phyloP scores from a whole-genome alignment of 805 yeast genomes.

The Jamesozyma piceae region DNA sequence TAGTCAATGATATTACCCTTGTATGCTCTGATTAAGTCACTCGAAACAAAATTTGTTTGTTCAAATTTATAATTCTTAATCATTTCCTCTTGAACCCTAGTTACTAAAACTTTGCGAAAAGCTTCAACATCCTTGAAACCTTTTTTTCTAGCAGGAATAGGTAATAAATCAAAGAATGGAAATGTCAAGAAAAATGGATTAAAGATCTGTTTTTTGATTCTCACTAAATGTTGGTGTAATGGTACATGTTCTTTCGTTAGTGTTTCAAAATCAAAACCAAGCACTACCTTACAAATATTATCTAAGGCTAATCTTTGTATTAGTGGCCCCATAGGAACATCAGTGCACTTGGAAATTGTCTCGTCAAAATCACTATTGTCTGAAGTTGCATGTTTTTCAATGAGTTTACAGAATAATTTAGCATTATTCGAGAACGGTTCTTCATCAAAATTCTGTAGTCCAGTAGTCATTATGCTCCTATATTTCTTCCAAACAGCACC shows the following conservation, averaged over 20 bases:
- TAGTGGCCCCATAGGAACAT: conserved; percentile 28
- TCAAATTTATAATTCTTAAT: conserved; percentile 25
- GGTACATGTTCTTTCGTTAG: conserved; percentile 26
- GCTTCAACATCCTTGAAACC: conserved; percentile 37
- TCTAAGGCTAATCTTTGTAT: conserved; percentile 41
- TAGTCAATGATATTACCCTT: conserved; percentile 32
- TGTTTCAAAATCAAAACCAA: conserved; percentile 42
- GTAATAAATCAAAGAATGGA: conserved; percentile 44
- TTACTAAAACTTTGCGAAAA: conserved; percentile 33
- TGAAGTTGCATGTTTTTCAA: conserved; percentile 10
- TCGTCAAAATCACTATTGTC: background rate
- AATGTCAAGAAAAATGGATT: conserved; percentile 46
- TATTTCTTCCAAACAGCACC: conserved; percentile 44
- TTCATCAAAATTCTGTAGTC: conserved; percentile 42
- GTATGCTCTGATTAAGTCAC: conserved; percentile 34
- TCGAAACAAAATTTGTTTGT: conserved; percentile 34
- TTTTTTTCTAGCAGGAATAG: conserved; percentile 37
- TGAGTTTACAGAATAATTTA: conserved; percentile 25
- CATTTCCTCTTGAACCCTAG: conserved; percentile 29
- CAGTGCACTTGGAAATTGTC: conserved; percentile 2
- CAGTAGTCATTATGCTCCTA: conserved; percentile 36
- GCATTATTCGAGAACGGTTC: conserved; percentile 35
- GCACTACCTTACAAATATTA: conserved; percentile 40
- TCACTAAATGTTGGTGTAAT: conserved; percentile 34
- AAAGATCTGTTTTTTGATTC: conserved; percentile 44